phyloP scores from a whole-genome alignment of 768 basidiomycete genomes.

The Kwoniella botswanensis region DNA sequence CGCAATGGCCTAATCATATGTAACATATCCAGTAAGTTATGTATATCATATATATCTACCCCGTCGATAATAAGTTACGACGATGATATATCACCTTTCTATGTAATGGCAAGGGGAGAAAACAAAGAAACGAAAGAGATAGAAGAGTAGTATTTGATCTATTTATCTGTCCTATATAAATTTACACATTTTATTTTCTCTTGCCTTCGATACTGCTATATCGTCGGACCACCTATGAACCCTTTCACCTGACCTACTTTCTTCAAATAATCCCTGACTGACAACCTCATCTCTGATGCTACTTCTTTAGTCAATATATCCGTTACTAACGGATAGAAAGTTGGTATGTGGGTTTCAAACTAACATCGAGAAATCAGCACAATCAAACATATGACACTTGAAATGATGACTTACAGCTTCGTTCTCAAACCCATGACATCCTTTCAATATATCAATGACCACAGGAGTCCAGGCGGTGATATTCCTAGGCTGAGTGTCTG shows the following conservation, averaged over 20 bases:
- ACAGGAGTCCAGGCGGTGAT: constrained; percentile 99
- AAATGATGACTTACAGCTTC: constrained; percentile 72
- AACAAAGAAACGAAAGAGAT: neutral
- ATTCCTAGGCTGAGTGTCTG: constrained; percentile 91
- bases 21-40: neutral
- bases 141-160: too few relatives aligned
- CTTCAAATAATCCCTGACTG: constrained; percentile 76
- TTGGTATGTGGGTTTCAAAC: constrained; percentile 86
- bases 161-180: neutral
- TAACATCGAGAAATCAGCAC: constrained; percentile 54
- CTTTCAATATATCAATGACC: constrained; percentile 89
- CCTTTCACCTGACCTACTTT: constrained; percentile 63
- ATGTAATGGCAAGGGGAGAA: neutral
- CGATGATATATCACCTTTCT: neutral
- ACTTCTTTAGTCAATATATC: constrained; percentile 83
- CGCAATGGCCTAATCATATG: neutral
- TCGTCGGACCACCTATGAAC: neutral
- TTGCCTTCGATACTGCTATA: neutral
- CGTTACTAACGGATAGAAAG: constrained; percentile 86
- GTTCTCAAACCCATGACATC: constrained; percentile 86
- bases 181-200: neutral
- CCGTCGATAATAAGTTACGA: neutral
- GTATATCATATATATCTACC: neutral
- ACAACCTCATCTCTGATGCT: constrained; percentile 78
- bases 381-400: neutral